Evolutionary conservation across 2,329 filamentous ascomycete genomes (phyloP), one percentile per base, ranked within the genome.

Genomic region (Madurella fahalii): DNA sequence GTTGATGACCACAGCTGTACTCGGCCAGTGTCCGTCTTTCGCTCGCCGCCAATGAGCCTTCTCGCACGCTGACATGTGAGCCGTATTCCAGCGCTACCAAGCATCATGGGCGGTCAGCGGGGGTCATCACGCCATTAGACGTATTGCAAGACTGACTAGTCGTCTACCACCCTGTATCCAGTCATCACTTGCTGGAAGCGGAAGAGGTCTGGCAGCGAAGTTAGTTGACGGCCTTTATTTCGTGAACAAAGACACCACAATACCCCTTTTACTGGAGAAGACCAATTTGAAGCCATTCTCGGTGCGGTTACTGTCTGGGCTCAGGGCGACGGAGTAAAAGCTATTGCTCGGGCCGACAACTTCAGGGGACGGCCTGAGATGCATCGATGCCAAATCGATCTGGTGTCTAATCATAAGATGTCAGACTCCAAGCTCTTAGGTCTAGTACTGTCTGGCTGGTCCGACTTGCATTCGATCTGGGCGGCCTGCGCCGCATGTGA

Each of bases 141-240:
- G n/a, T 3, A 3, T 25, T 25, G 7, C 25, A 17, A 30, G 20
- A 52, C 57, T 40, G 9, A 60, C 53, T 53, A 47, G 42, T 60
- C 50, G 45, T 60, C 58, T 0, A 60, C 58, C 31, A 60, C 52
- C 37, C 54, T 58, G 49, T 54, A 60, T 4, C 58, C 58, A 1
- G 56, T 60, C 18, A 57, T 41, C 17, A 46, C 53, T 39, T 57
- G 43, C n/a, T 60, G 58, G n/a, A 58, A 58, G n/a, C 13, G 32
- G 15, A 60, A 58, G 2, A 58, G 50, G 18, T 53, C 57, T 49
- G 43, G 25, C 25, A 25, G 3, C 25, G 7, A 25, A 7, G 25
- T 25, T 7, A 25, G 25, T 7, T 25, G 25, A 25, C 25, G 25
- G 25, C 25, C 25, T 25, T 25, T 25, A 25, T 25, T 3, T 3